These are phyloP conservation scores for Yamadazyma diddensiae DNA, from an alignment of 1,139 yeast genomes.

Conservation along the genomic window DNA sequence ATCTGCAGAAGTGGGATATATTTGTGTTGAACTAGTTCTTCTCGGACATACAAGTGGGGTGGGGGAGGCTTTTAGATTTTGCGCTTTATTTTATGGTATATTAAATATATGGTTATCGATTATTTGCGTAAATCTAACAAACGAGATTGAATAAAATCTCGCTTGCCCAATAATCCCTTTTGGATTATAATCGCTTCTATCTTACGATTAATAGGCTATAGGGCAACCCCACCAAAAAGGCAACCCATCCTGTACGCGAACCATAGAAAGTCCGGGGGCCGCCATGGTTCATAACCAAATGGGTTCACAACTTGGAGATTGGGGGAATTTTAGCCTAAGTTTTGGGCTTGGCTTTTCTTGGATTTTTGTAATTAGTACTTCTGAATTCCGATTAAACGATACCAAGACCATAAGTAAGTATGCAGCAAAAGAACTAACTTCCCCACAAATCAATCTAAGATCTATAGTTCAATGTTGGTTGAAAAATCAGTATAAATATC, in stretches of 20 bases:
- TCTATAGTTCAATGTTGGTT: no score
- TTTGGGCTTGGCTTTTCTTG: background rate
- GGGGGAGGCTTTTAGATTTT: no score
- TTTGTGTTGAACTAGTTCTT: background rate
- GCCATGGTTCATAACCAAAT: background rate
- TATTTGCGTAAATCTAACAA: no score
- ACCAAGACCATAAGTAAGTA: no score
- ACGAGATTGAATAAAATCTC: no score
- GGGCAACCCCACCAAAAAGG: background rate
- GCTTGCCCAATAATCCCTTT: no score
- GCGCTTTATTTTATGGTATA: no score
- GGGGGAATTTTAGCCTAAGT: background rate
- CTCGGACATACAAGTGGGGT: background rate
- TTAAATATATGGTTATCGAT: no score
- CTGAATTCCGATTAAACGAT: no score
- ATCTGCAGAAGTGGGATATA: background rate
- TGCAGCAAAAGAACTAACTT: no score
- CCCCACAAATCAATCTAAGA: no score
- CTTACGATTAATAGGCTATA: background rate
- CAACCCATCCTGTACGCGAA: background rate
- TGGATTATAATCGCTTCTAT: background rate
- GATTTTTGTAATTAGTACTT: no score
- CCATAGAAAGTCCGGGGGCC: conserved; percentile 1
- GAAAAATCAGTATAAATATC: background rate
- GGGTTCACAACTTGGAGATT: background rate